Evolutionary conservation across 768 basidiomycete genomes (phyloP).

Genomic region (Tephrocybe sp.): DNA sequence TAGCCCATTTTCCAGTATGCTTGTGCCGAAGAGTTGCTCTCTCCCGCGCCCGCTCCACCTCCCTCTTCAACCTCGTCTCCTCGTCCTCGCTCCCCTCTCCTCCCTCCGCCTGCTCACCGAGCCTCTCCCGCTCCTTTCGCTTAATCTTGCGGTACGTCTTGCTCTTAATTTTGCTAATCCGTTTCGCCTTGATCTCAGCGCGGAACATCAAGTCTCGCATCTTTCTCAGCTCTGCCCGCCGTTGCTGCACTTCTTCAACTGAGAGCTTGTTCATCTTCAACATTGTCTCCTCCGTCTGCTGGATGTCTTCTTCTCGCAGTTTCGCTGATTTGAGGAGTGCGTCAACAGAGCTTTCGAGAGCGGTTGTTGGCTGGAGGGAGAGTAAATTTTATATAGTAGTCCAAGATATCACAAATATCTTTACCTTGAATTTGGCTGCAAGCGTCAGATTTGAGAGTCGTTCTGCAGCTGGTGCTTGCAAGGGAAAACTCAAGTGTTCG

Average conservation of each 20-base stretch:
- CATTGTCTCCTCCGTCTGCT: conserved; percentile 65
- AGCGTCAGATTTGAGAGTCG: conserved; percentile 72
- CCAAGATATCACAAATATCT: neutral
- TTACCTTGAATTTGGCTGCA: conserved; percentile 81
- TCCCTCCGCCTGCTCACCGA: conserved; percentile 45
- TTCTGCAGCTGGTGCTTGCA: conserved; percentile 58
- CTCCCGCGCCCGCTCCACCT: conserved; percentile 81
- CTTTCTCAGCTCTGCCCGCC: conserved; percentile 77
- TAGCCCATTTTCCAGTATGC: conserved; percentile 86
- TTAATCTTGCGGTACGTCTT: conserved; percentile 87
- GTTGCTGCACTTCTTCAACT: conserved; percentile 81
- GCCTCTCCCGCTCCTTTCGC: conserved; percentile 71
- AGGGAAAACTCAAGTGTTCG: conserved; percentile 83
- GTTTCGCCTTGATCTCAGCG: conserved; percentile 85
- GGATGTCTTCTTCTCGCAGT: conserved; percentile 78
- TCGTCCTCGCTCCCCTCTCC: conserved; percentile 50
- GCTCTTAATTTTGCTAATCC: conserved; percentile 93
- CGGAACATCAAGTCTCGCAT: conserved; percentile 95
- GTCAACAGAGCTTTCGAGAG: conserved; percentile 82
- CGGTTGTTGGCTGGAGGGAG: conserved; percentile 66
- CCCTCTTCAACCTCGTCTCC: conserved; percentile 60
- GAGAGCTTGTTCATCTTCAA: conserved; percentile 79
- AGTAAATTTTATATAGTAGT: neutral
- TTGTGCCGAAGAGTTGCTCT: conserved; percentile 88
- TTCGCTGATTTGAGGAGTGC: conserved; percentile 78